Evolutionary conservation across 2,329 filamentous ascomycete genomes (phyloP).

Genomic region (Ciborinia camelliae): DNA sequence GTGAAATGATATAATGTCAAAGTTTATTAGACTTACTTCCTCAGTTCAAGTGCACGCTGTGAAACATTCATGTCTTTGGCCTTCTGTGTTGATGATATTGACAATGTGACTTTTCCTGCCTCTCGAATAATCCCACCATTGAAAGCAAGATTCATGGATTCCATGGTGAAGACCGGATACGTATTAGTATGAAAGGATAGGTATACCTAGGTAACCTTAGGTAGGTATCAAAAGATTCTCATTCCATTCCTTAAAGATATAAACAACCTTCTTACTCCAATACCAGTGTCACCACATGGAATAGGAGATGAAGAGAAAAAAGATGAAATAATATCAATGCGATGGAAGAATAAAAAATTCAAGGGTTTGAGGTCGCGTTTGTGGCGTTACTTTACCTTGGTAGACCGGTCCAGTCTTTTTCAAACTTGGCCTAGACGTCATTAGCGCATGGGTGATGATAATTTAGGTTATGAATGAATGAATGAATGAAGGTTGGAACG

Average conservation of each 20-base stretch:
- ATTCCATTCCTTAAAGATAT: conserved; percentile 7
- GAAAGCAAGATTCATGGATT: background rate
- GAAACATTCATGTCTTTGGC: conserved; percentile 22
- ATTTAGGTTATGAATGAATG: too few species aligned
- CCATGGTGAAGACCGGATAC: background rate
- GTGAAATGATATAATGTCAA: background rate
- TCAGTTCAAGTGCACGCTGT: conserved; percentile 31
- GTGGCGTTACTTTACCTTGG: too few species aligned
- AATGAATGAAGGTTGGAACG: too few species aligned
- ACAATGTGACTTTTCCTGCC: background rate
- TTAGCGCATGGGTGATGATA: too few species aligned
- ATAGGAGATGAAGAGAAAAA: background rate
- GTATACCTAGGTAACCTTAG: too few species aligned
- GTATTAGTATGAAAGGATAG: background rate
- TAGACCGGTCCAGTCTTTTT: too few species aligned
- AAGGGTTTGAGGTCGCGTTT: too few species aligned
- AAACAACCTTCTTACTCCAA: background rate
- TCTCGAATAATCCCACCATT: background rate
- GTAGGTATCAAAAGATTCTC: background rate
- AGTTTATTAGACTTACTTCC: conserved; percentile 30
- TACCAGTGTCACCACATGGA: background rate
- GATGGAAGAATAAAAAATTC: background rate
- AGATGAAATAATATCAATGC: background rate
- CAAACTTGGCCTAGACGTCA: too few species aligned
- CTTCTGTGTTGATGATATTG: conserved; percentile 23